Evolutionary conservation across 805 yeast genomes (phyloP), one percentile per base, ranked within the genome.

Genomic region (Yarrowia deformans): DNA sequence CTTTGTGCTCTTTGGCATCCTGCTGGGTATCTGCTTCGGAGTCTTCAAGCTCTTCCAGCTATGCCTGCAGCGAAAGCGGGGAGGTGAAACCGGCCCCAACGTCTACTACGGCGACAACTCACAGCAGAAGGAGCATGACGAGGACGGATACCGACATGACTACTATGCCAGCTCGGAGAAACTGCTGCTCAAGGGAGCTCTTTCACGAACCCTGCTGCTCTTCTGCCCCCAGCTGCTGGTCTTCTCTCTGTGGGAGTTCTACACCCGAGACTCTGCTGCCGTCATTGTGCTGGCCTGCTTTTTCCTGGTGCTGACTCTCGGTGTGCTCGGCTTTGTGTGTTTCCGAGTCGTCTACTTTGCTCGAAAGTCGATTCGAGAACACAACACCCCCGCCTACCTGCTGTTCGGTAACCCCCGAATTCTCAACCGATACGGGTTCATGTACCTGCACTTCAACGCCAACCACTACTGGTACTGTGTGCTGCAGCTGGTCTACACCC

Each of bases 401-500:
- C 83, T 95, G 71, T 95, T 85, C 75, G 97, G 98, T 64, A 96
- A 95, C 77, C 84, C 88, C 5, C 85, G 83, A 55, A 86, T 91
- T 70, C 83, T 95, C 74, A 91, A 92, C 82, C 86, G 90, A 75
- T 94, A 89, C 80, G 99, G 99, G 0, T 95, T 94, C 80, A 78
- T 95, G 72, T 95, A 95, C 75, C 91, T 93, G 43, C 97, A 93
- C 80, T 95, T 85, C 82, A 85, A 91, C 72, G 98, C 98, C 9
- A 90, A 89, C 70, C 84, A 87, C 72, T 95, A 90, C 80, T 95
- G 89, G 84, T 95, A 93, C 86, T 83, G 93, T 69, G 75, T 89
- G 68, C 88, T 93, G 78, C 87, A 97, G 0, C 81, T 93, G 69
- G 87, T 93, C 73, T 54, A 66, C 61, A 50, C 50, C 2, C 18